Base-by-base conservation (phyloP, 805 yeast genomes). In the Metschnikowia kunwiensis region DNA sequence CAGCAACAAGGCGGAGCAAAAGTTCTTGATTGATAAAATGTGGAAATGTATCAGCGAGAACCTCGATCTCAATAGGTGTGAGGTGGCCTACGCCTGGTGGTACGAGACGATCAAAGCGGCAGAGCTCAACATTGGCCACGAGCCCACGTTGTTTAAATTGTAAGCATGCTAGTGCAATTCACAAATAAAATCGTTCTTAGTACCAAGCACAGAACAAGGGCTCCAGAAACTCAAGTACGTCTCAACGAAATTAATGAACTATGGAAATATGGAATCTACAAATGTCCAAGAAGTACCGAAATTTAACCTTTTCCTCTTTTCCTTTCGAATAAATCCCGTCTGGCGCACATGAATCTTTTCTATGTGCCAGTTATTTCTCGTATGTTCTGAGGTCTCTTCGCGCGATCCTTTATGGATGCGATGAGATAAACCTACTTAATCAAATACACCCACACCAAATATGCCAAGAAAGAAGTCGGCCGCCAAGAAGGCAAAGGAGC, bases 381-480 rank as follows among this genome's bases (percentile, higher is more conserved):
- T n/a, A n/a, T n/a, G n/a, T n/a, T n/a, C n/a, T n/a, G n/a, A n/a
- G n/a, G n/a, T n/a, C n/a, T n/a, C n/a, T n/a, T n/a, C n/a, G n/a
- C n/a, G n/a, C n/a, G n/a, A n/a, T n/a, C n/a, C n/a, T n/a, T n/a
- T n/a, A n/a, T n/a, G n/a, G n/a, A n/a, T n/a, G 42, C 42, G 49
- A 38, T 37, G 49, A 43, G 49, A 31, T 46, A 28, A 10, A 21
- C 13, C 14, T 6, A 20, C 14, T 15, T n/a, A 7, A 9, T 6
- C 7, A 5, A 30, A 15, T 22, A 6, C 27, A 11, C 20, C 9
- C 21, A 29, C 3, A 19, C 20, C 19, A 23, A 40, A 15, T 15
- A 85, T 85, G 95, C 81, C 93, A 27, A 80, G 94, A 77, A 86
- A 85, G 80, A 85, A 85, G 72, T 82, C 91, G 16, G 88, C 89